Evolutionary conservation across 2,329 filamentous ascomycete species (phyloP), one percentile per base, ranked within the genome.

Genomic region (Knoxdaviesia capensis): DNA sequence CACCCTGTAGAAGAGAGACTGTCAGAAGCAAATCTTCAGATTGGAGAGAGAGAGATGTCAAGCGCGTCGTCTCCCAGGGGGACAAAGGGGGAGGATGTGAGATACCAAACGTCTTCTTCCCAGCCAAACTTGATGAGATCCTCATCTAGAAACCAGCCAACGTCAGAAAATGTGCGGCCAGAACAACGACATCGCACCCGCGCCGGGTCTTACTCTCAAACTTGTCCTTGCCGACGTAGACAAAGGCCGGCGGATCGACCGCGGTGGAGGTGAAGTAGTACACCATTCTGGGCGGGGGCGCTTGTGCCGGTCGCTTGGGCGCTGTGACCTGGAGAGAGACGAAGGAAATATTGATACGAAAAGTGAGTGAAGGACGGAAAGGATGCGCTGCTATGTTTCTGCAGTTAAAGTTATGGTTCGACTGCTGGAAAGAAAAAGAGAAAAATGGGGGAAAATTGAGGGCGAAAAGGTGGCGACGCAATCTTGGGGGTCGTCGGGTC

Each of bases 221-320:
- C 64, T 98, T 98, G 68, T 98, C 90, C 62, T 96, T 98, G 60
- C 90, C 90, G 45, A 94, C 85, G 58, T 98, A 98, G 54, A 98
- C 77, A 56, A 80, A 87, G 36, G 85, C 88, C 32, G 85, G 58
- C 2, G 90, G 88, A 8, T 77, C 69, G 35, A 93, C 84, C 36
- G 77, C 75, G 47, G 74, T 88, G 30, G 88, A 96, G 1, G 77
- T 90, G 59, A 90, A 96, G 60, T 96, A 96, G 64, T 82, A 94
- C 39, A 98, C 90, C 90, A 98, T 92, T 31, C 54, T 59, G 39
- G 31, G 30, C 7, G 28, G 8, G n/a, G 28, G n/a, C 37, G 3
- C 3, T 39, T 39, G 37, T 28, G n/a, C 3, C 36, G 20, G 20
- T 20, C 20, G 20, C 20, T 20, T 20, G 20, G 20, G 20, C 20